Base-by-base conservation (phyloP, 768 basidiomycete genomes). In the Termitomyces sp. region DNA sequence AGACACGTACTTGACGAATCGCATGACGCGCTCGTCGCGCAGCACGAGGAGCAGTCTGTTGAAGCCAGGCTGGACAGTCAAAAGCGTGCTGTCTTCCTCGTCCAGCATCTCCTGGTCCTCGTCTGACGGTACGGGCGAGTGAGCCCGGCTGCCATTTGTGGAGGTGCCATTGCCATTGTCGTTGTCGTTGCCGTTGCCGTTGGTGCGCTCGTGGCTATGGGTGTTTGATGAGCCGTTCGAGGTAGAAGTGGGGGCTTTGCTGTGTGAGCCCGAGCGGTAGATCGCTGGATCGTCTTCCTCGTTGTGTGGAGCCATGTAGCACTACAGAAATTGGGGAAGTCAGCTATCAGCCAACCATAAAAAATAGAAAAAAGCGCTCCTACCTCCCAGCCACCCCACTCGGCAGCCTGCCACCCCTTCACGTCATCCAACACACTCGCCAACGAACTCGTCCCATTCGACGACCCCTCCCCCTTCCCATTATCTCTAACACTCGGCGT, bases 371-470 rank as follows among this genome's bases (percentile, higher is more conserved):
- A 58, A 60, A 50, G 58, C 42, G 1, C 38, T 70, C 81, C 51
- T 61, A 91, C 92, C 83, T 98, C 95, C 95, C 96, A 98, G 18
- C 92, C 96, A 51, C 96, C 96, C 85, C 88, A 92, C 64, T 86
- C 86, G 12, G 89, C 89, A 16, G 79, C 79, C 69, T 84, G 80
- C 91, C 91, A 92, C 15, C 85, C 86, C 33, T 70, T 71, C 32
- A 70, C 67, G 46, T 76, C 70, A 40, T 69, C 74, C 56, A 63
- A 63, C 63, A 71, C 67, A 65, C 73, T 67, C 2, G 67, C 70
- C 33, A 63, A 16, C 60, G 73, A 54, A 16, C 39, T 58, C 69
- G 74, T 65, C 33, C 52, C 72, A 66, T 59, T 70, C 66, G 72
- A 59, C 3, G 68, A 70, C 38, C 51, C 45, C 46, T 57, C 69